phyloP scores from a whole-genome alignment of 2,329 filamentous ascomycete genomes.

The Sordariomycetes sp. region DNA sequence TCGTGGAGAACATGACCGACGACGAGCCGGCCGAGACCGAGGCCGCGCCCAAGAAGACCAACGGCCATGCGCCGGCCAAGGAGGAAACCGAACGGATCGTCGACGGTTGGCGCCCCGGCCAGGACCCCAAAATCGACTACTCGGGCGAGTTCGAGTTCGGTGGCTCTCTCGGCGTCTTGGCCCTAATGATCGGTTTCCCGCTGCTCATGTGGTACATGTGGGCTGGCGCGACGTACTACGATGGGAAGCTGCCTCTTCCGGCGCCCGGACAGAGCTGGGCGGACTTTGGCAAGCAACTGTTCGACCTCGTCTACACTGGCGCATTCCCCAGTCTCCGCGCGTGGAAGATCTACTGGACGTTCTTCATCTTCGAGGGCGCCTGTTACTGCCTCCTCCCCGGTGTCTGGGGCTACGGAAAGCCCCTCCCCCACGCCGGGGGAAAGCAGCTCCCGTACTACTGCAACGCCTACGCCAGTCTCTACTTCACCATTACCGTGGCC shows the following conservation, averaged over 20 bases:
- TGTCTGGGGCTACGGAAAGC: conserved; percentile 79
- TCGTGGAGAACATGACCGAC: conserved; percentile 38
- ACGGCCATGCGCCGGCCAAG: conserved; percentile 9
- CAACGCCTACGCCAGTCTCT: conserved; percentile 80
- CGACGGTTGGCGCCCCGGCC: conserved; percentile 49
- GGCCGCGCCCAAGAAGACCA: conserved; percentile 9
- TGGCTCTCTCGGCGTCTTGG: conserved; percentile 65
- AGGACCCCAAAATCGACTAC: conserved; percentile 52
- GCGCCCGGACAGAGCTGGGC: conserved; percentile 51
- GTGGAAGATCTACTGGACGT: conserved; percentile 91
- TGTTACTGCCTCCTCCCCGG: conserved; percentile 83
- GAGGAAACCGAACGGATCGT: conserved; percentile 11
- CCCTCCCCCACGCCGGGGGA: conserved; percentile 69
- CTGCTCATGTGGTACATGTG: conserved; percentile 98
- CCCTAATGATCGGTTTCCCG: conserved; percentile 92
- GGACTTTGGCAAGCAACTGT: conserved; percentile 65
- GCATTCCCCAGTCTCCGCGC: conserved; percentile 75
- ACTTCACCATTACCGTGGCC: conserved; percentile 67
- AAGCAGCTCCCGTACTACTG: conserved; percentile 92
- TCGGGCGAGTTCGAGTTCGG: conserved; percentile 73
- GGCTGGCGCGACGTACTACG: conserved; percentile 88
- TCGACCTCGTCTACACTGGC: conserved; percentile 64
- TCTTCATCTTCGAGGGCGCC: conserved; percentile 73
- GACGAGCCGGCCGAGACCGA: not conserved
- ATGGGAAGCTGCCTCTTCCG: conserved; percentile 67